A percentile compares a stretch with the other conserved stretches of the same genome.
Evolutionary conservation across 2,329 filamentous ascomycete species (phyloP).

Genomic region (Fusarium protoensiforme): DNA sequence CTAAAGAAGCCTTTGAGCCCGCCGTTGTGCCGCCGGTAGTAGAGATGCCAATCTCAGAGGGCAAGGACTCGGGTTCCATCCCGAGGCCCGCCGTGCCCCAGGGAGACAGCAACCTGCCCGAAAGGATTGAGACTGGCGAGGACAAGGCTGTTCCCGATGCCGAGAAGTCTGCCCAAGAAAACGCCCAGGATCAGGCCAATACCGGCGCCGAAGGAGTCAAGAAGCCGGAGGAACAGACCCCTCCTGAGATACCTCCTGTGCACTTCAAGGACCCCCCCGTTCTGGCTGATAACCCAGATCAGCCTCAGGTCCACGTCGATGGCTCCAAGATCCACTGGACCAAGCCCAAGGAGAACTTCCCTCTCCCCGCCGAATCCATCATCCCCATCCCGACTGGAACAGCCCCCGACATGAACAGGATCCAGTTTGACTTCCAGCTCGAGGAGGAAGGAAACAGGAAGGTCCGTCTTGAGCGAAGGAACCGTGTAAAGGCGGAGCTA

Average conservation of each 20-base stretch:
- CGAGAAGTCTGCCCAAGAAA: constrained; percentile 15
- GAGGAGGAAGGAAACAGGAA: constrained; percentile 71
- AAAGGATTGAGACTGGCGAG: not conserved
- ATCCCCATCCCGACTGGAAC: constrained; percentile 80
- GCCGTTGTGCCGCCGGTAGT: constrained; percentile 25
- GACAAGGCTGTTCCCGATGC: not conserved
- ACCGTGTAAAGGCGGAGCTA: constrained; percentile 78
- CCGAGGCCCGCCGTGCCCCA: constrained; percentile 19
- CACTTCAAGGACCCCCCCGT: constrained; percentile 45
- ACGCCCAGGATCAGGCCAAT: constrained; percentile 8
- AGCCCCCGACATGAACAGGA: constrained; percentile 76
- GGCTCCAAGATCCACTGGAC: constrained; percentile 73
- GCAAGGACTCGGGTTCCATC: constrained; percentile 11
- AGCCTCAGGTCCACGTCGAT: constrained; percentile 22
- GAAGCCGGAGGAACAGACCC: constrained; percentile 11
- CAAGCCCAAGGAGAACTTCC: constrained; percentile 80
- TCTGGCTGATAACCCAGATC: constrained; percentile 28
- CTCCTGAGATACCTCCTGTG: constrained; percentile 34
- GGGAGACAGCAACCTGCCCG: constrained; percentile 6
- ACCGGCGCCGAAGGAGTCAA: constrained; percentile 1
- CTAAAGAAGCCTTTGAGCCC: constrained; percentile 31
- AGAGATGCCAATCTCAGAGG: constrained; percentile 26
- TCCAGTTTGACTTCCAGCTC: constrained; percentile 78
- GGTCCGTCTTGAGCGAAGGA: constrained; percentile 72
- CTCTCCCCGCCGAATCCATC: constrained; percentile 75